Evolutionary conservation across 805 yeast genomes (phyloP).

Genomic region (Sugiyamaella qingdaonensis): DNA sequence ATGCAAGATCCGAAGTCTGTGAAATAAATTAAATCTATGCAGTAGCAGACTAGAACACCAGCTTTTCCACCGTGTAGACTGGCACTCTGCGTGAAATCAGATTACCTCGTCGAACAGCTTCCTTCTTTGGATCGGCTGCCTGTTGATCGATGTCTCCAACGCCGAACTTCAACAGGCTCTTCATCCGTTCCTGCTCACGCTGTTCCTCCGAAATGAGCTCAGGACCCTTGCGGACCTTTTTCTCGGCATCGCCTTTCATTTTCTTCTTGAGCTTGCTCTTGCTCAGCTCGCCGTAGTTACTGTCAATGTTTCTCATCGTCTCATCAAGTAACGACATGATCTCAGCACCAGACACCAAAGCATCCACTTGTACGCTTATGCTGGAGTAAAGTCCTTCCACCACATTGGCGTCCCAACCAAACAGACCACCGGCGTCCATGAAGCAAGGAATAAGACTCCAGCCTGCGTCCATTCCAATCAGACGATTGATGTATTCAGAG

Average conservation of each 20-base stretch:
- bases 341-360: slow-evolving; percentile 25
- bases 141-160: slow-evolving; percentile 5
- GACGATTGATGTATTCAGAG: slow-evolving; percentile 38
- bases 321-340: slow-evolving; percentile 27
- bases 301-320: slow-evolving; percentile 23
- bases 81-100: slow-evolving; percentile 26
- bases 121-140: slow-evolving; percentile 6
- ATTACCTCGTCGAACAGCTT: slow-evolving; percentile 13
- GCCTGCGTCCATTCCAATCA: slow-evolving; percentile 47
- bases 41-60: slow-evolving; percentile 17
- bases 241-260: slow-evolving; percentile 8
- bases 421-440: slow-evolving; percentile 69
- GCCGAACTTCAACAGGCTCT: slow-evolving; percentile 18
- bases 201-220: slow-evolving; percentile 16
- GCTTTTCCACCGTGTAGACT: slow-evolving; percentile 32
- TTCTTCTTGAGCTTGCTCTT: slow-evolving; percentile 19
- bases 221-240: slow-evolving; percentile 10
- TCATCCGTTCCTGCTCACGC: slow-evolving; percentile 14
- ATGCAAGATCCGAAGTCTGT: no score
- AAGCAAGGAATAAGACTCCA: slow-evolving; percentile 60
- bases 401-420: slow-evolving; percentile 56
- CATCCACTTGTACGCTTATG: slow-evolving; percentile 46
- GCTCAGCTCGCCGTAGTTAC: slow-evolving; percentile 25
- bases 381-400: slow-evolving; percentile 42
- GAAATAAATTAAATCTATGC: not conserved